Evolutionary conservation across 2,329 filamentous ascomycete species (phyloP).

Genomic region (Aspergillus puulaauensis): DNA sequence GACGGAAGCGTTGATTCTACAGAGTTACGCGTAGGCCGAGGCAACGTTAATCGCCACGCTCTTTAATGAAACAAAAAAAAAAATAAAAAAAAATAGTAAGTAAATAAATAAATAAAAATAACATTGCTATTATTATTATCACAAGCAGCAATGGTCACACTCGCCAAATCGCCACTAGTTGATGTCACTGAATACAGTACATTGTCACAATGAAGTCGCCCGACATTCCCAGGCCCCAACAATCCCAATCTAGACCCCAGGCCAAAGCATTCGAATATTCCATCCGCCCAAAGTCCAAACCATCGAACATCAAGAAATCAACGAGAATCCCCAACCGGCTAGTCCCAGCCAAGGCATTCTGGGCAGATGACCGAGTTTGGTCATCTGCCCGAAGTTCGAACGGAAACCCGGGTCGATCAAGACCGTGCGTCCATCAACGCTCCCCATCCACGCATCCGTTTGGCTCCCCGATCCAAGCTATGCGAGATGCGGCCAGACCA

Average conservation of each 20-base stretch:
- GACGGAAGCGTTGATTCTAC: not conserved
- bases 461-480: not conserved
- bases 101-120: not conserved
- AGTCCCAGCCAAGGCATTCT: not conserved
- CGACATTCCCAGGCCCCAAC: too few relatives aligned
- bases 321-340: not conserved
- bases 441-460: not conserved
- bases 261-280: not conserved
- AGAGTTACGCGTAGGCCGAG: too few relatives aligned
- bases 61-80: too few relatives aligned
- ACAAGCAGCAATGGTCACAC: not conserved
- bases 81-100: too few relatives aligned
- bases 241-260: not conserved
- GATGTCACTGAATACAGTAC: not conserved
- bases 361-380: slow-evolving; percentile 7
- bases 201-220: not conserved
- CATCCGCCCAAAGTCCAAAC: not conserved
- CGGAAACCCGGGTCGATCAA: slow-evolving; percentile 13
- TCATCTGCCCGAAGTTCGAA: not conserved
- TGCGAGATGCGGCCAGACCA: not conserved
- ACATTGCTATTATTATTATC: not conserved
- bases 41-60: too few relatives aligned
- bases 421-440: slow-evolving; percentile 7
- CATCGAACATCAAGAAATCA: not conserved
- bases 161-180: not conserved